Conservation (phyloP, 1,284 basidiomycete species). For the Sporisorium scitamineum region DNA sequence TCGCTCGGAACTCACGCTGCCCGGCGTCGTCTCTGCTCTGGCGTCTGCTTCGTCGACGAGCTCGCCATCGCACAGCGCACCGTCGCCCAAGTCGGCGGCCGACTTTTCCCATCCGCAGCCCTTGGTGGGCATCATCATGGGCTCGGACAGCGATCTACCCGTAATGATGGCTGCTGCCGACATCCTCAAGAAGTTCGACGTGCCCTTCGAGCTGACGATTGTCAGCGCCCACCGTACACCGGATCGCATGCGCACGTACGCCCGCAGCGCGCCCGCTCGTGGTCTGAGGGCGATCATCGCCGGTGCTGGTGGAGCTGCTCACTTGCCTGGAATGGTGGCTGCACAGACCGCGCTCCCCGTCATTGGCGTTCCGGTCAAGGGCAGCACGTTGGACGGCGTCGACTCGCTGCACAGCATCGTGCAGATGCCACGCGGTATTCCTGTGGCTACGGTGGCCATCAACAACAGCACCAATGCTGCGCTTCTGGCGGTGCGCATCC, state of each 20-base stretch:
- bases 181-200: slow-evolving; percentile 82
- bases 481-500: slow-evolving; percentile 88
- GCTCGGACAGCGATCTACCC: slow-evolving; percentile 96
- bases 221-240: slow-evolving; percentile 97
- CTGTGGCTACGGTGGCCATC: slow-evolving; percentile 96
- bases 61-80: slow-evolving; percentile 36
- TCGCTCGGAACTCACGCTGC: slow-evolving; percentile 43
- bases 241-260: slow-evolving; percentile 85
- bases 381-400: slow-evolving; percentile 91
- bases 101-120: slow-evolving; percentile 75
- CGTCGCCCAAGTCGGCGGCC: slow-evolving; percentile 69
- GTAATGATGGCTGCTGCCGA: slow-evolving; percentile 90
- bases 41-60: slow-evolving; percentile 16
- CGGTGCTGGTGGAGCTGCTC: slow-evolving; percentile 95
- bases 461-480: slow-evolving; percentile 96
- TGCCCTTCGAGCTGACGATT: slow-evolving; percentile 94
- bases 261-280: slow-evolving; percentile 79
- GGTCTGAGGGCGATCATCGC: slow-evolving; percentile 87
- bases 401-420: slow-evolving; percentile 97
- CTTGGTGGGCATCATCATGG: slow-evolving; percentile 96
- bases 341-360: slow-evolving; percentile 92
- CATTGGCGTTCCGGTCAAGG: slow-evolving; percentile 96
- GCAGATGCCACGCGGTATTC: slow-evolving; percentile 98
- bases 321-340: slow-evolving; percentile 98
- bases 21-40: slow-evolving; percentile 39